These are phyloP conservation scores for Chalciporus sp. DNA, from an alignment of 1,284 basidiomycete species.

Conservation along the genomic window DNA sequence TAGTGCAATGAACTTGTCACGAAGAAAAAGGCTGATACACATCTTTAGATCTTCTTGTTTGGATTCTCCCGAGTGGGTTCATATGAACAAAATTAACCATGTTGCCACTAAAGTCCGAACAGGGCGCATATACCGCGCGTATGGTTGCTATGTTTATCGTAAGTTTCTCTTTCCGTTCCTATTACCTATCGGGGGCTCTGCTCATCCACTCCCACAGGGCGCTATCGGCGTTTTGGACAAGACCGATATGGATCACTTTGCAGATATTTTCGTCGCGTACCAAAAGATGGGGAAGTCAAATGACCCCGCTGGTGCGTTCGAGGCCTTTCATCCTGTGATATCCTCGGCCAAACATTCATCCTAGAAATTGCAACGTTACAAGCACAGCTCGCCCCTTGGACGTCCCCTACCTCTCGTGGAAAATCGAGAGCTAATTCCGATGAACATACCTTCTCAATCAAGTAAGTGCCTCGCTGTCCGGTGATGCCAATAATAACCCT, in stretches of 20 bases:
- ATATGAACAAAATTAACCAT: background rate
- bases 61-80: slow-evolving; percentile 66
- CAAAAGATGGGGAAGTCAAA: slow-evolving; percentile 60
- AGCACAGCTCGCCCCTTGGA: slow-evolving; percentile 54
- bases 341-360: background rate
- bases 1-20: slow-evolving; percentile 24
- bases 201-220: slow-evolving; percentile 40
- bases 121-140: slow-evolving; percentile 71
- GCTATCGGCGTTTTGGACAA: slow-evolving; percentile 67
- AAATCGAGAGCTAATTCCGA: slow-evolving; percentile 50
- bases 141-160: slow-evolving; percentile 73
- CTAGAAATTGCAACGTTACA: slow-evolving; percentile 48
- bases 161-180: slow-evolving; percentile 21
- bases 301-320: slow-evolving; percentile 45
- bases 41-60: slow-evolving; percentile 63
- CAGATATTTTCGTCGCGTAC: slow-evolving; percentile 58
- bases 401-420: slow-evolving; percentile 49
- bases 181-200: background rate
- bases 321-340: background rate
- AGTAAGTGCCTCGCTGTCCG: slow-evolving; percentile 42
- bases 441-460: slow-evolving; percentile 55
- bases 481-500: slow-evolving; percentile 7
- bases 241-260: slow-evolving; percentile 70
- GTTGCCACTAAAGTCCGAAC: slow-evolving; percentile 4
- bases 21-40: background rate